phyloP scores from a whole-genome alignment of 2,329 filamentous ascomycete genomes.

The Xenosphaeropsis pyriputrescens region DNA sequence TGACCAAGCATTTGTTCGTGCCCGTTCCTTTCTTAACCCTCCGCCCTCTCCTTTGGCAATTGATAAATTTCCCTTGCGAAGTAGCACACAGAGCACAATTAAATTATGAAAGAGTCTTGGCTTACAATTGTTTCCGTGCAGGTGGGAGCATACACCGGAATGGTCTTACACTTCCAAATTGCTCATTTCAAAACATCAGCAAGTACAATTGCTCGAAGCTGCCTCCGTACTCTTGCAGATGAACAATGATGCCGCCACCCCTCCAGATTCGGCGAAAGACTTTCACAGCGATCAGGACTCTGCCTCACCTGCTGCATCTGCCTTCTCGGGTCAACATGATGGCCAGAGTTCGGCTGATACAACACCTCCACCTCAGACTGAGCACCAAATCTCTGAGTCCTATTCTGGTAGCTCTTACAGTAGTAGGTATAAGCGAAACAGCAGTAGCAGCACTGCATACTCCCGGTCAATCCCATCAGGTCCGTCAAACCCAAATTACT shows the following conservation, averaged over 20 bases:
- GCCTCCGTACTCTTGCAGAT: slow-evolving; percentile 92
- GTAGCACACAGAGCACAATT: no score
- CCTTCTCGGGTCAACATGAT: slow-evolving; percentile 65
- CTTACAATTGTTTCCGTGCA: slow-evolving; percentile 27
- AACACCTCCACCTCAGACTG: slow-evolving; percentile 68
- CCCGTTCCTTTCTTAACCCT: slow-evolving; percentile 34
- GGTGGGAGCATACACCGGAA: slow-evolving; percentile 98
- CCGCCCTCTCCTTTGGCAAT: slow-evolving; percentile 14
- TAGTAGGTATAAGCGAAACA: slow-evolving; percentile 32
- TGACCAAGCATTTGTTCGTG: slow-evolving; percentile 99
- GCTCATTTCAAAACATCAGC: slow-evolving; percentile 97
- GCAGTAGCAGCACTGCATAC: slow-evolving; percentile 38
- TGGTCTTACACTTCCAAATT: slow-evolving; percentile 96
- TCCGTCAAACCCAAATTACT: slow-evolving; percentile 35
- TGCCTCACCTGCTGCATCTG: slow-evolving; percentile 66
- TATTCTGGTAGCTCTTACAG: slow-evolving; percentile 34
- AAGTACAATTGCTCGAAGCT: slow-evolving; percentile 92
- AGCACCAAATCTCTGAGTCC: slow-evolving; percentile 26
- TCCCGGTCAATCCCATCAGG: slow-evolving; percentile 73
- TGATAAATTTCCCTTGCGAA: slow-evolving; percentile 4
- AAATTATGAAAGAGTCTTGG: slow-evolving; percentile 1
- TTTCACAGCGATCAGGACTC: slow-evolving; percentile 72
- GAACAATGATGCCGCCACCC: slow-evolving; percentile 50
- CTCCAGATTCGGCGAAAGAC: slow-evolving; percentile 50
- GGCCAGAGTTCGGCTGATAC: slow-evolving; percentile 79